These are phyloP conservation scores for Beta lomatogona DNA, from an alignment of 179 eudicot genomes.

Conservation along the genomic window DNA sequence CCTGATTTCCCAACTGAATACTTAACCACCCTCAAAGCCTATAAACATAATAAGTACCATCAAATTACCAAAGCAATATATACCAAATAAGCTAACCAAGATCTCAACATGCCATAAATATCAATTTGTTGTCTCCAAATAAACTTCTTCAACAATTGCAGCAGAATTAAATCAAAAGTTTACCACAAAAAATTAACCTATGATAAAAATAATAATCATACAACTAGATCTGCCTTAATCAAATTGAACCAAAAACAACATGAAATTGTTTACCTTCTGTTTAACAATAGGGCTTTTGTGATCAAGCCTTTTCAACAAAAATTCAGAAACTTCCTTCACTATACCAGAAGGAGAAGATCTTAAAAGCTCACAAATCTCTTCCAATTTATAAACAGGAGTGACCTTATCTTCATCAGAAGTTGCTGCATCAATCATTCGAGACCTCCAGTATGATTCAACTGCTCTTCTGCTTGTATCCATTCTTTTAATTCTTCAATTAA, in stretches of 20 bases:
- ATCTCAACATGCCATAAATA: not conserved
- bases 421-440: slow-evolving; percentile 84
- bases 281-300: slow-evolving; percentile 86
- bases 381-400: slow-evolving; percentile 90
- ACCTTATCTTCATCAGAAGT: slow-evolving; percentile 94
- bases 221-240: slow-evolving; percentile 14
- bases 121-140: not conserved
- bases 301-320: slow-evolving; percentile 76
- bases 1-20: slow-evolving; percentile 92
- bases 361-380: slow-evolving; percentile 84
- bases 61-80: not conserved
- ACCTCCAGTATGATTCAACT: slow-evolving; percentile 95
- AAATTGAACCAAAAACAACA: not conserved
- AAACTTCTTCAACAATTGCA: not conserved
- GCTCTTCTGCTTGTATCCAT: slow-evolving; percentile 98
- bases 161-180: not conserved
- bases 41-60: slow-evolving; percentile 12
- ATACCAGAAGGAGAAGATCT: slow-evolving; percentile 65
- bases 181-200: not conserved
- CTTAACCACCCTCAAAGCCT: slow-evolving; percentile 90
- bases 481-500: slow-evolving; percentile 5
- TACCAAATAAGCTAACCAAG: not conserved
- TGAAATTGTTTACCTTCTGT: slow-evolving; percentile 55
- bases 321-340: slow-evolving; percentile 81
- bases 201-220: not conserved